These are phyloP conservation scores for Coccomyxa subellipsoidea DNA, from an alignment of 163 green algal genomes.

Conservation along the genomic window DNA sequence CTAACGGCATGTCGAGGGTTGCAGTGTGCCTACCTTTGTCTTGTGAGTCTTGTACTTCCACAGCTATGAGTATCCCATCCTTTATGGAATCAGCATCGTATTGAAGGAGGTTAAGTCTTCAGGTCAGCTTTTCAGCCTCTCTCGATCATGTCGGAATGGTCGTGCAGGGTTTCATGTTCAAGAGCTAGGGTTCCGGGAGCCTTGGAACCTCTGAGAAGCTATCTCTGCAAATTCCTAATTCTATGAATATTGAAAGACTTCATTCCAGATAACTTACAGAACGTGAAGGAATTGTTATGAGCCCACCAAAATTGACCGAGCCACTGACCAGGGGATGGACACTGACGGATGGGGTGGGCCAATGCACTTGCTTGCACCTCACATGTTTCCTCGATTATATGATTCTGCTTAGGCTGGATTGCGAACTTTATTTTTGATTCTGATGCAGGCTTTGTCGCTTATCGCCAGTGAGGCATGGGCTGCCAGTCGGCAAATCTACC, in stretches of 20 bases:
- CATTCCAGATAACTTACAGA: no score
- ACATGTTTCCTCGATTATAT: background rate
- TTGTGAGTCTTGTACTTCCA: no score
- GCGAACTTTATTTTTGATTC: background rate
- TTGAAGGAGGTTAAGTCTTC: no score
- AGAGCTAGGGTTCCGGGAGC: background rate
- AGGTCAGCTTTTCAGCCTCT: no score
- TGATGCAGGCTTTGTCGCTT: background rate
- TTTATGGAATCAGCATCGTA: no score
- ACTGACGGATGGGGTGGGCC: background rate
- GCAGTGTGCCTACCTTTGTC: no score
- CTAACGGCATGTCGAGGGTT: no score
- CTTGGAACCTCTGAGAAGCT: background rate
- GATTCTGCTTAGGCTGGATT: background rate
- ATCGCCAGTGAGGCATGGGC: constrained; percentile 24
- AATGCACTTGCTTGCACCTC: background rate
- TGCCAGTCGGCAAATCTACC: constrained; percentile 31
- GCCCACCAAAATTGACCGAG: background rate
- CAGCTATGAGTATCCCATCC: no score
- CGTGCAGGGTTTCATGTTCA: no score
- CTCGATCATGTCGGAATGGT: background rate
- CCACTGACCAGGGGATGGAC: background rate
- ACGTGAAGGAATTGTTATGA: no score
- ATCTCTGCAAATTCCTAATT: no score
- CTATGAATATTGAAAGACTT: no score